Percentiles rank a stretch among this genome's conserved stretches.
Conservation (phyloP, 305 asterid species). For the Striga hermonthica region DNA sequence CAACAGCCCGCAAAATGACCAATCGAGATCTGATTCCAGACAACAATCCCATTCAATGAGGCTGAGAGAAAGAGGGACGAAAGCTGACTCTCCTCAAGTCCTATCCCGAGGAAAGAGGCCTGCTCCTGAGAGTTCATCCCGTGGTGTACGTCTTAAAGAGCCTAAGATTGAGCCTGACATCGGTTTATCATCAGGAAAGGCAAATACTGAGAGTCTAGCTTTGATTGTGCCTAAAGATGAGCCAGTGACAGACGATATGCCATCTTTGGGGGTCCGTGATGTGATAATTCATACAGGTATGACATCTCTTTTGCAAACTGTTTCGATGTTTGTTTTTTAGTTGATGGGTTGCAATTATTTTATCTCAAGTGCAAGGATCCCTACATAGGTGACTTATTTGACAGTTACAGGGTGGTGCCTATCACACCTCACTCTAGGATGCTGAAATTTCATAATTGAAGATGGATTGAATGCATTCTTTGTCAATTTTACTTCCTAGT, state of each 20-base stretch:
- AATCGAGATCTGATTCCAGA: slow-evolving; percentile 26
- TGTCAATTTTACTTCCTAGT: slow-evolving; percentile 21
- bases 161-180: slow-evolving; percentile 32
- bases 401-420: background rate
- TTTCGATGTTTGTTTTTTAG: slow-evolving; percentile 12
- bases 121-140: slow-evolving; percentile 34
- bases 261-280: slow-evolving; percentile 37
- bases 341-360: background rate
- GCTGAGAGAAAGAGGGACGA: slow-evolving; percentile 46
- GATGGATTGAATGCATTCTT: background rate
- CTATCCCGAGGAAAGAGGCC: slow-evolving; percentile 33
- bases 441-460: slow-evolving; percentile 13
- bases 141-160: slow-evolving; percentile 28
- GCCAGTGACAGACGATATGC: slow-evolving; percentile 33
- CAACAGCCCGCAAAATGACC: slow-evolving; percentile 30
- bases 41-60: slow-evolving; percentile 37
- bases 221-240: slow-evolving; percentile 44
- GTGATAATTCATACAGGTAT: slow-evolving; percentile 44
- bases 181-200: slow-evolving; percentile 31
- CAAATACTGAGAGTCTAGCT: slow-evolving; percentile 32
- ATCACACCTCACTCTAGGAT: slow-evolving; percentile 16
- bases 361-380: slow-evolving; percentile 9
- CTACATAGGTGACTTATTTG: too few relatives aligned
- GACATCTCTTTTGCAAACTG: slow-evolving; percentile 21
- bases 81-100: slow-evolving; percentile 35